Evolutionary conservation across 2,329 filamentous ascomycete genomes (phyloP).

Genomic region (Trichophyton rubrum): DNA sequence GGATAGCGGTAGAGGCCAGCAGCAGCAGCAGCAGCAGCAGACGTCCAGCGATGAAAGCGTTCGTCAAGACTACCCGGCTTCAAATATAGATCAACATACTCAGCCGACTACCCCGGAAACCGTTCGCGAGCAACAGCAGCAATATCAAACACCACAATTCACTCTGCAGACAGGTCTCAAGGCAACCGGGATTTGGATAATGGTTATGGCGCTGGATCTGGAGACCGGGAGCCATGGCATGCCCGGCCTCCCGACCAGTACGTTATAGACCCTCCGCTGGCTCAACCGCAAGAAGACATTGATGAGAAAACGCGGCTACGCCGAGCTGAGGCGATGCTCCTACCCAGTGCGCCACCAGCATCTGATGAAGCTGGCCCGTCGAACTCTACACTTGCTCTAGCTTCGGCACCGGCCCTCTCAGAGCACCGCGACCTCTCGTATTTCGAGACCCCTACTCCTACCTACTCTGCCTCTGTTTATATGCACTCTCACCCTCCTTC

Average conservation of each 20-base stretch:
- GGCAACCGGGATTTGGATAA: neutral
- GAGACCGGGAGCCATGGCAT: constrained; percentile 3
- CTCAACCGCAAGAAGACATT: constrained; percentile 47
- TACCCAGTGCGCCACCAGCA: constrained; percentile 66
- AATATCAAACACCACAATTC: neutral
- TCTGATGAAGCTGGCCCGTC: constrained; percentile 37
- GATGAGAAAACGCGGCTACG: constrained; percentile 73
- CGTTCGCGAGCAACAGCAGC: neutral
- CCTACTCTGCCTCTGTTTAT: constrained; percentile 21
- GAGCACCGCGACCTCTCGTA: constrained; percentile 40
- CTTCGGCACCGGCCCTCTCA: constrained; percentile 34
- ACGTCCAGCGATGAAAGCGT: constrained; percentile 15
- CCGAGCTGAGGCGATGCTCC: constrained; percentile 61
- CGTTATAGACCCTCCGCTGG: constrained; percentile 23
- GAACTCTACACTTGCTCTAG: constrained; percentile 25
- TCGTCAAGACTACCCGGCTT: constrained; percentile 15
- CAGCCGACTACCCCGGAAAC: neutral
- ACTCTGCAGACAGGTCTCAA: neutral
- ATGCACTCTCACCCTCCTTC: constrained; percentile 12
- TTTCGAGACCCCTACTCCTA: constrained; percentile 24
- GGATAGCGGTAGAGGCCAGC: constrained; percentile 53
- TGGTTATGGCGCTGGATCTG: constrained; percentile 1
- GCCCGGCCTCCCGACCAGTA: constrained; percentile 3
- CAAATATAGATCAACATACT: constrained; percentile 19
- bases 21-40: constrained; percentile 24